Base-by-base conservation (phyloP, 2,329 filamentous ascomycete species). In the Fusarium graminum region DNA sequence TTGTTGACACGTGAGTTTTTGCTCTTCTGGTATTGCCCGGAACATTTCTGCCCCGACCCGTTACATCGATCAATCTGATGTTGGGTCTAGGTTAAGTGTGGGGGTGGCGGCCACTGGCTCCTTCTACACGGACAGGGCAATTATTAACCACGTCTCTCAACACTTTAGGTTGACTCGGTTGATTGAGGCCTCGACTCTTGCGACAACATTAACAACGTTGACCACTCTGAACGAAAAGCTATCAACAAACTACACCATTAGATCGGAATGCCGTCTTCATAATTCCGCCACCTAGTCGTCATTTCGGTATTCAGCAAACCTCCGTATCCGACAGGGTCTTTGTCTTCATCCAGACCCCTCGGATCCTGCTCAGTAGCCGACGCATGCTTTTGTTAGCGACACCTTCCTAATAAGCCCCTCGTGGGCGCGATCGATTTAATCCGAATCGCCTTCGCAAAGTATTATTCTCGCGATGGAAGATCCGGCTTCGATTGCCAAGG, bases 131-230 rank as follows among this genome's bases (percentile, higher is more conserved):
- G 50, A 57, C 42, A 68, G 39, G 52, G 61, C 42, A 68, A 58
- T 65, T 56, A 54, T 71, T 59, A 63, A 71, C 69, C 68, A 72
- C 69, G 63, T 71, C 69, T 69, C 69, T 72, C 69, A 71, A 66
- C 69, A 69, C 55, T 60, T 58, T 40, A 32, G 39, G 22, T 52
- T 16, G 38, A 47, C 58, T 36, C 40, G 39, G 42, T 28, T 43
- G 25, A 38, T 40, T 39, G 41, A 54, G 46, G 34, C 19, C 43
- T 49, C 34, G 58, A 47, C 39, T 51, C 54, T 58, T 45, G 17
- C 51, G 30, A 52, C 30, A 46, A 45, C 42, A 36, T 36, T 51
- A 17, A 19, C 52, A 26, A 39, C 41, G 19, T 44, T 4, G 13
- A 14, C 19, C 36, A 8, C 16, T 19, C 19, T 26, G n/a, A 41